Evolutionary conservation across 2,329 filamentous ascomycete genomes (phyloP).

Genomic region (Ophiocordyceps sinensis): DNA sequence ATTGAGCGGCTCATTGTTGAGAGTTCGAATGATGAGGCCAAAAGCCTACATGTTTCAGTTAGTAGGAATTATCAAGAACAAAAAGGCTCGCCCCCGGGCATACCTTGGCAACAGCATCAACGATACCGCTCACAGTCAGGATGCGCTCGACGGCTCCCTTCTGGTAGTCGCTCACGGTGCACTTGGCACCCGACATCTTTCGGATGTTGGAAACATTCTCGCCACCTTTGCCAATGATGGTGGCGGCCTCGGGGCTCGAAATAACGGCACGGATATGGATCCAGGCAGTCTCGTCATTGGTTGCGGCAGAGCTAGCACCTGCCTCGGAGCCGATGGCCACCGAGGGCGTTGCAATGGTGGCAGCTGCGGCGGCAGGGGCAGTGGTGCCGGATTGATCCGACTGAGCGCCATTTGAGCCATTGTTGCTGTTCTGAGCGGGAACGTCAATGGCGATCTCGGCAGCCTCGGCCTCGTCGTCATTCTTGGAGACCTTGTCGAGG

Average conservation of each 20-base stretch:
- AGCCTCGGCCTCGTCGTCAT: constrained; percentile 39
- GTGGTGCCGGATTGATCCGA: constrained; percentile 12
- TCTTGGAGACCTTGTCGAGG: constrained; percentile 78
- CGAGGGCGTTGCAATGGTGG: constrained; percentile 7
- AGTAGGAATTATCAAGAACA: neutral
- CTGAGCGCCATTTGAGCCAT: constrained; percentile 36
- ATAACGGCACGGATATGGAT: constrained; percentile 96
- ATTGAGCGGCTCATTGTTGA: constrained; percentile 91
- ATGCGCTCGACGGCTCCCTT: constrained; percentile 96
- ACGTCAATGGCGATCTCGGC: constrained; percentile 20
- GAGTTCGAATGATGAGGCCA: constrained; percentile 89
- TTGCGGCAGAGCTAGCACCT: constrained; percentile 31
- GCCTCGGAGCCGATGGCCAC: constrained; percentile 14
- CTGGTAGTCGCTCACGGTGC: constrained; percentile 96
- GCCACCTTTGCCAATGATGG: constrained; percentile 94
- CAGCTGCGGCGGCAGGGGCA: constrained; percentile 7
- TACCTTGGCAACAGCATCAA: constrained; percentile 95
- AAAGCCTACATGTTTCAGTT: constrained; percentile 53
- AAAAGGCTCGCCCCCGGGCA: constrained; percentile 7
- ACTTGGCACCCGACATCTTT: constrained; percentile 89
- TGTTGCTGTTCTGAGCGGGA: constrained; percentile 32
- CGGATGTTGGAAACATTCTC: constrained; percentile 98
- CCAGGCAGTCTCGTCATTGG: constrained; percentile 87
- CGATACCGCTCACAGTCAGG: constrained; percentile 87
- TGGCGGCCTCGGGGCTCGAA: constrained; percentile 91